These are phyloP conservation scores for Candida arabinofermentans DNA, from an alignment of 805 yeast species.

Conservation along the genomic window DNA sequence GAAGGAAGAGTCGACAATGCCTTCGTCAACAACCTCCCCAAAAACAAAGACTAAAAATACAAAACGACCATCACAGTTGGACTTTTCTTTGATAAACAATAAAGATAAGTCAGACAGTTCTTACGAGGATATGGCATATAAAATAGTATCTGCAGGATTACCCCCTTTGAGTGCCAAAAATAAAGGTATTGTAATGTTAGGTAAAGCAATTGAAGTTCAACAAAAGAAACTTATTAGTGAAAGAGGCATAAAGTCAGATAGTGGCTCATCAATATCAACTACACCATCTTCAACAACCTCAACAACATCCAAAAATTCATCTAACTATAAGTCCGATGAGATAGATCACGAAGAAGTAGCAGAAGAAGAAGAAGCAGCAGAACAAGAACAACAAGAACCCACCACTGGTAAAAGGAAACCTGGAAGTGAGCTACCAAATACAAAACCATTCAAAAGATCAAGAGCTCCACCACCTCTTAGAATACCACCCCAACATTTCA, in stretches of 20 bases:
- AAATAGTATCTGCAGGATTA: conserved; percentile 22
- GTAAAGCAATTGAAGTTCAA: conserved; percentile 21
- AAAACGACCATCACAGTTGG: conserved; percentile 12
- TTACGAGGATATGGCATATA: conserved; percentile 9
- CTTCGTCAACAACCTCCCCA: too few species aligned
- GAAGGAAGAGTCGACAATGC: too few species aligned
- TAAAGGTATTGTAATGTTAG: conserved; percentile 12
- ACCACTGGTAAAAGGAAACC: background rate
- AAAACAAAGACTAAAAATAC: background rate
- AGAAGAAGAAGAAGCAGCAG: background rate
- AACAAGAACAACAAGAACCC: background rate
- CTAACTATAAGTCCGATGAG: background rate
- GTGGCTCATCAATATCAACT: background rate
- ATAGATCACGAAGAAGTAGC: background rate
- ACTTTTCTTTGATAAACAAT: conserved; percentile 7
- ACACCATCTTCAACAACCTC: conserved; percentile 1
- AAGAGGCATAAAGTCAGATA: conserved; percentile 2
- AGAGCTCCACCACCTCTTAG: conserved; percentile 22
- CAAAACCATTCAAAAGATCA: conserved; percentile 16
- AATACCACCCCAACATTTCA: conserved; percentile 5
- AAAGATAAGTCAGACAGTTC: background rate
- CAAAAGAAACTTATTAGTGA: conserved; percentile 19
- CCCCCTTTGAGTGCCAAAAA: conserved; percentile 20
- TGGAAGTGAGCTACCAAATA: background rate
- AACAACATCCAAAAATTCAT: background rate